These are phyloP conservation scores for Lodderomyces orthopsilosis DNA, from an alignment of 1,139 yeast species.

Conservation along the genomic window DNA sequence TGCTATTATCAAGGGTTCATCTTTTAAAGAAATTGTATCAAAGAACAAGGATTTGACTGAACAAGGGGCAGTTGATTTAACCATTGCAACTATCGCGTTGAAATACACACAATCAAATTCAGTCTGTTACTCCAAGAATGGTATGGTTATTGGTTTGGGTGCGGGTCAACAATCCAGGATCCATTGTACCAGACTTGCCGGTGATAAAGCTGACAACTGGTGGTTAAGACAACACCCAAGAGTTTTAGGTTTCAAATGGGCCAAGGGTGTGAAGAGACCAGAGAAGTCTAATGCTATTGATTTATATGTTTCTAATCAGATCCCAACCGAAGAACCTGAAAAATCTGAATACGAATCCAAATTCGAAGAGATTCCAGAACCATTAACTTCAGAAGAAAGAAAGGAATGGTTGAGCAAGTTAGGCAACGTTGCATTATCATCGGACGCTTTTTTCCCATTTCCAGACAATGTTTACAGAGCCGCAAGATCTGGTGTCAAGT, in stretches of 20 bases:
- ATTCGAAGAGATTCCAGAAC: conserved; percentile 78
- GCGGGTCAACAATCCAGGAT: conserved; percentile 99
- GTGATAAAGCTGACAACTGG: conserved; percentile 99
- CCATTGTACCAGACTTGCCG: conserved; percentile 98
- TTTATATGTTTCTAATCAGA: conserved; percentile 84
- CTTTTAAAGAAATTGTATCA: conserved; percentile 91
- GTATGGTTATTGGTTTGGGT: conserved; percentile 98
- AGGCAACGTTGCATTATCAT: conserved; percentile 82
- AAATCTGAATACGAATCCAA: conserved; percentile 87
- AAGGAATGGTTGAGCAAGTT: conserved; percentile 80
- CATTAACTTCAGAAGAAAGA: conserved; percentile 81
- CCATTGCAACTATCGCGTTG: conserved; percentile 95
- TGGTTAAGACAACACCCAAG: conserved; percentile 98
- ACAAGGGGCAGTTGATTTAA: conserved; percentile 88
- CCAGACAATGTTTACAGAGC: conserved; percentile 98
- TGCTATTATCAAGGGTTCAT: conserved; percentile 82
- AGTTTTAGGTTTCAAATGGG: conserved; percentile 93
- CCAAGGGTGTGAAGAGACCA: conserved; percentile 97
- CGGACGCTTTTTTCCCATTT: conserved; percentile 99
- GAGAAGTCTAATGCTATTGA: conserved; percentile 98
- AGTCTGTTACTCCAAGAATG: conserved; percentile 96
- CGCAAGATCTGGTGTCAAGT: conserved; percentile 92
- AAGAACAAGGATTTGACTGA: conserved; percentile 82
- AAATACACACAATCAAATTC: conserved; percentile 98
- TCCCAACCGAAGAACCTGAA: conserved; percentile 91